Percentiles rank a stretch among this genome's conserved stretches.
phyloP scores from a whole-genome alignment of 495 filamentous ascomycete genomes.

The Penicillium coprophilum region DNA sequence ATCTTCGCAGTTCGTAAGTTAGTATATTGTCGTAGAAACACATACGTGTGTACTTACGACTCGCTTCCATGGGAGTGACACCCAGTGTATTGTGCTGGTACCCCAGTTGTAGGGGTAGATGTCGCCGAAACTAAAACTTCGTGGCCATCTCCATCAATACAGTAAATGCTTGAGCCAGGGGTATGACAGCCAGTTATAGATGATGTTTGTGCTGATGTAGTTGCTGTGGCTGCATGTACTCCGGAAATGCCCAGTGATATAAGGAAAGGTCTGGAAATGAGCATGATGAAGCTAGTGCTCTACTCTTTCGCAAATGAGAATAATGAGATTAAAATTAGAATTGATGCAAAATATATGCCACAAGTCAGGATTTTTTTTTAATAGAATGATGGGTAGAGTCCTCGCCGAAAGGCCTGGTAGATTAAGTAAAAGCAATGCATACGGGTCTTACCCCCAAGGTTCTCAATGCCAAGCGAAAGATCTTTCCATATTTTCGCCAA shows the following conservation, averaged over 20 bases:
- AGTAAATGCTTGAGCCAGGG: slow-evolving; percentile 41
- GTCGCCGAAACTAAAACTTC: slow-evolving; percentile 43
- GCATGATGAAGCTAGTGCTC: slow-evolving; percentile 7
- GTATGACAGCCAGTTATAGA: slow-evolving; percentile 44
- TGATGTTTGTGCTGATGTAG: slow-evolving; percentile 22
- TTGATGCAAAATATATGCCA: background rate
- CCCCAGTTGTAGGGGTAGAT: slow-evolving; percentile 41
- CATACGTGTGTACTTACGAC: slow-evolving; percentile 33
- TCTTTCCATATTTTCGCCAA: slow-evolving; percentile 13
- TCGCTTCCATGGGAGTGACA: slow-evolving; percentile 52
- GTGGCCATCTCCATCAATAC: slow-evolving; percentile 37
- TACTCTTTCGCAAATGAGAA: background rate
- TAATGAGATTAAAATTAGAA: background rate
- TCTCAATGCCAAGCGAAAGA: slow-evolving; percentile 18
- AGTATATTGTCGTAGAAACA: background rate
- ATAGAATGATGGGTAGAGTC: background rate
- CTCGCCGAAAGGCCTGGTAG: background rate
- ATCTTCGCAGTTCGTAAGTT: slow-evolving; percentile 27
- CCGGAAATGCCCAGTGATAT: slow-evolving; percentile 12
- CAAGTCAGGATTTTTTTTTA: background rate
- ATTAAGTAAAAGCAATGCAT: background rate
- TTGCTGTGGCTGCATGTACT: slow-evolving; percentile 21
- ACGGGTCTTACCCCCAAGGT: slow-evolving; percentile 13
- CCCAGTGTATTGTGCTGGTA: slow-evolving; percentile 49
- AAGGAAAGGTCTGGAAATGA: slow-evolving; percentile 13